phyloP scores from a whole-genome alignment of 2,329 filamentous ascomycete species.

The Colletotrichum theobromicola region DNA sequence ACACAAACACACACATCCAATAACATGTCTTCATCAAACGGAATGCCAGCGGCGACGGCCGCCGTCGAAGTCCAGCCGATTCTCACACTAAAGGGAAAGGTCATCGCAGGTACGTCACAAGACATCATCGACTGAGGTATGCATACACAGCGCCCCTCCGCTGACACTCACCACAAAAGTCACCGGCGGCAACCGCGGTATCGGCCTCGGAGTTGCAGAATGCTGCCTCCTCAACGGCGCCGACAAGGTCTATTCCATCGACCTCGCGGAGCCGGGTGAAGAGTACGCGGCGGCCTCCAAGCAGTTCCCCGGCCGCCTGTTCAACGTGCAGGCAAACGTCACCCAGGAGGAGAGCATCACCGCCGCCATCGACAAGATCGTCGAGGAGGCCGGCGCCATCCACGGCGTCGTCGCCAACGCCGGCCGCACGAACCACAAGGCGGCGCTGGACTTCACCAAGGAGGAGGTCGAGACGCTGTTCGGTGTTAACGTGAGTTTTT shows the following conservation, averaged over 20 bases:
- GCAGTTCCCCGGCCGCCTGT: slow-evolving; percentile 41
- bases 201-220: slow-evolving; percentile 53
- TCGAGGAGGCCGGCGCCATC: slow-evolving; percentile 45
- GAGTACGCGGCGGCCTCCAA: slow-evolving; percentile 23
- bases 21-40: not conserved
- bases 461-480: slow-evolving; percentile 32
- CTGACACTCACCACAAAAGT: slow-evolving; percentile 25
- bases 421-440: slow-evolving; percentile 55
- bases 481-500: slow-evolving; percentile 18
- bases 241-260: slow-evolving; percentile 40
- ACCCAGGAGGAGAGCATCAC: slow-evolving; percentile 50
- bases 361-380: slow-evolving; percentile 47
- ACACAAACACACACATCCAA: not conserved
- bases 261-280: slow-evolving; percentile 30
- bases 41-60: not conserved
- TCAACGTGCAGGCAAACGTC: slow-evolving; percentile 48
- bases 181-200: slow-evolving; percentile 48
- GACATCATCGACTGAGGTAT: not conserved
- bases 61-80: slow-evolving; percentile 4
- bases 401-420: slow-evolving; percentile 58
- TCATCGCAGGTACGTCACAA: slow-evolving; percentile 39
- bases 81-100: slow-evolving; percentile 38
- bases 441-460: slow-evolving; percentile 48
- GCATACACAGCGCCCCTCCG: not conserved
- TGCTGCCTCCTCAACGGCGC: slow-evolving; percentile 50